Evolutionary conservation across 106 monocot species (phyloP).

Genomic region (Narthecium ossifragum): DNA sequence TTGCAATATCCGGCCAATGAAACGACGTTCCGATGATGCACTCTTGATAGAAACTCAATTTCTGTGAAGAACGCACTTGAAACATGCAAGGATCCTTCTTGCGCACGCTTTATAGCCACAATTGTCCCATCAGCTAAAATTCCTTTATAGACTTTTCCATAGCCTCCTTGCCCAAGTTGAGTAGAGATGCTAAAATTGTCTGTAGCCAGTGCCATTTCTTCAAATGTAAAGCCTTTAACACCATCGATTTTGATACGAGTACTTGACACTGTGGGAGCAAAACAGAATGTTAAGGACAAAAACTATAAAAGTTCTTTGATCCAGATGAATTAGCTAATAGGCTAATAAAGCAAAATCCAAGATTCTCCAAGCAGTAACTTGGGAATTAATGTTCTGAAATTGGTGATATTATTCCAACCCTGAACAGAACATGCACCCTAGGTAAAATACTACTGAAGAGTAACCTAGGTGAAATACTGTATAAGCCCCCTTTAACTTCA

Average conservation of each 20-base stretch:
- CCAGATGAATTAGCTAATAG: not conserved
- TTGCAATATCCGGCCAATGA: constrained; percentile 67
- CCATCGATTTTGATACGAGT: constrained; percentile 39
- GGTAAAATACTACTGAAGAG: too few species aligned
- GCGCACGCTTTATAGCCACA: constrained; percentile 76
- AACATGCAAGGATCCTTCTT: constrained; percentile 61
- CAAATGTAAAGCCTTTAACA: constrained; percentile 47
- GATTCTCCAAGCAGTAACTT: too few species aligned
- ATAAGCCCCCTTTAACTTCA: too few species aligned
- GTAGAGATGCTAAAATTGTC: constrained; percentile 35
- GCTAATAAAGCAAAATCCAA: too few species aligned
- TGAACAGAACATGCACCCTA: too few species aligned
- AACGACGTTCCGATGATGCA: constrained; percentile 70
- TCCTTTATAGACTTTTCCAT: constrained; percentile 75
- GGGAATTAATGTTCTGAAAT: too few species aligned
- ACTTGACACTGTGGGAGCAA: constrained; percentile 28
- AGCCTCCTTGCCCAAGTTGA: constrained; percentile 76
- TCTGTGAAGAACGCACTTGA: constrained; percentile 77
- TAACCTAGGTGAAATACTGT: too few species aligned
- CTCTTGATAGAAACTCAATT: constrained; percentile 59
- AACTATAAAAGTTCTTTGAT: not conserved
- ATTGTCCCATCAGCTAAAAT: constrained; percentile 52
- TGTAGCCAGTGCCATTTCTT: constrained; percentile 60
- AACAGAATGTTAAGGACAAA: not conserved
- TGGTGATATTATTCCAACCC: too few species aligned